Evolutionary conservation across 768 basidiomycete genomes (phyloP).

Genomic region (Suillus sp.): DNA sequence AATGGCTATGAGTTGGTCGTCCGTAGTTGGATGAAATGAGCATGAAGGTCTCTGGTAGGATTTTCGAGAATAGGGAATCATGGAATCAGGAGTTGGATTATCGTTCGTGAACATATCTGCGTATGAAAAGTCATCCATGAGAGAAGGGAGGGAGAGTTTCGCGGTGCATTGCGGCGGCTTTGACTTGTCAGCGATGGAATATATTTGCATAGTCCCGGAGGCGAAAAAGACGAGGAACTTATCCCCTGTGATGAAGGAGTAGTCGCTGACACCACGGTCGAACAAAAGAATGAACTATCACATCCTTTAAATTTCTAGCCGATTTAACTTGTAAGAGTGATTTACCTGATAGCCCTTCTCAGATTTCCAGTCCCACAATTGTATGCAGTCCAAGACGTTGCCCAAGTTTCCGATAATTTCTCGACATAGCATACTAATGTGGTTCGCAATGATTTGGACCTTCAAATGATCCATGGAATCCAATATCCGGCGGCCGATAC

Average conservation of each 20-base stretch:
- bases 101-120: conserved; percentile 48
- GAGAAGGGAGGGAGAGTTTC: conserved; percentile 45
- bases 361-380: conserved; percentile 53
- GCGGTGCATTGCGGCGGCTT: conserved; percentile 38
- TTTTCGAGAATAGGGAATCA: conserved; percentile 10
- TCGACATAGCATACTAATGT: conserved; percentile 52
- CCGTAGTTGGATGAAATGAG: conserved; percentile 44
- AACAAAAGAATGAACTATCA: conserved; percentile 45
- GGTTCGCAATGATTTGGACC: conserved; percentile 47
- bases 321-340: conserved; percentile 8
- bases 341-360: conserved; percentile 39
- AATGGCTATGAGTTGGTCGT: conserved; percentile 54
- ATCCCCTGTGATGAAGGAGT: conserved; percentile 48
- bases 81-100: background rate
- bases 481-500: background rate
- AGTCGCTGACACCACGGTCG: conserved; percentile 51
- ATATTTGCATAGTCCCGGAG: conserved; percentile 50
- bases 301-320: background rate
- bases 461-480: conserved; percentile 37
- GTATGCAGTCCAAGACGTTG: conserved; percentile 44
- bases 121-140: conserved; percentile 48
- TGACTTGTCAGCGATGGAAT: conserved; percentile 39
- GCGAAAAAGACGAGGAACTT: conserved; percentile 51
- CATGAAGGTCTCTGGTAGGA: background rate
- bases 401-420: conserved; percentile 31